phyloP scores from a whole-genome alignment of 768 basidiomycete species.

The Sistotremastrum suecicum region DNA sequence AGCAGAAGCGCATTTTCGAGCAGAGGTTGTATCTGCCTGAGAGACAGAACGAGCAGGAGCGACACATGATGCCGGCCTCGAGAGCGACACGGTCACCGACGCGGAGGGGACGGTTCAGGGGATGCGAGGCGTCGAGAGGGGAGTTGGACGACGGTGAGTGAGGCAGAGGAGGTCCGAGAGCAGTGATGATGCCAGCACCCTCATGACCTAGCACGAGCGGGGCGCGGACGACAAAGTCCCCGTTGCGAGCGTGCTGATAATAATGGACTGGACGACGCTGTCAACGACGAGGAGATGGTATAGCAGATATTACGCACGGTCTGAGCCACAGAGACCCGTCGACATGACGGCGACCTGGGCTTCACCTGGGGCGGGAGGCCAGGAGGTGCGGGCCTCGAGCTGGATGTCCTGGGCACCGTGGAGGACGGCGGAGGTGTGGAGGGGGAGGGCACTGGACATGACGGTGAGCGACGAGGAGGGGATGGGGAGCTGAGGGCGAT shows the following conservation, averaged over 20 bases:
- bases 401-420: conserved; percentile 75
- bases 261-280: conserved; percentile 61
- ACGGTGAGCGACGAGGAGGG: conserved; percentile 4
- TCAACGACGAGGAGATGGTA: neutral
- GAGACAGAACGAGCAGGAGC: conserved; percentile 51
- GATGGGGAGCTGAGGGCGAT: conserved; percentile 13
- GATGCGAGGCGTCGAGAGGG: neutral
- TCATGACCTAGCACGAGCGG: conserved; percentile 93
- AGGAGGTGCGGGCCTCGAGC: conserved; percentile 56
- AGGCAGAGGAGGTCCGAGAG: conserved; percentile 61
- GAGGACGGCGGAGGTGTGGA: conserved; percentile 66
- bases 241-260: conserved; percentile 79
- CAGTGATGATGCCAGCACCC: conserved; percentile 73
- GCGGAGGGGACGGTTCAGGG: conserved; percentile 18
- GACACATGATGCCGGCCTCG: conserved; percentile 86
- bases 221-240: conserved; percentile 74
- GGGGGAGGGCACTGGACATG: conserved; percentile 35
- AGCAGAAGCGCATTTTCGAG: conserved; percentile 78
- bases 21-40: conserved; percentile 89
- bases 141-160: conserved; percentile 14
- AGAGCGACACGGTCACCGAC: conserved; percentile 86
- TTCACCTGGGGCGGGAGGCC: conserved; percentile 56
- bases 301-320: conserved; percentile 32
- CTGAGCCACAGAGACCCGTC: conserved; percentile 87
- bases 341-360: conserved; percentile 68